Evolutionary conservation across 352 stramenopile species (phyloP).

Genomic region (Phytophthora meadii): DNA sequence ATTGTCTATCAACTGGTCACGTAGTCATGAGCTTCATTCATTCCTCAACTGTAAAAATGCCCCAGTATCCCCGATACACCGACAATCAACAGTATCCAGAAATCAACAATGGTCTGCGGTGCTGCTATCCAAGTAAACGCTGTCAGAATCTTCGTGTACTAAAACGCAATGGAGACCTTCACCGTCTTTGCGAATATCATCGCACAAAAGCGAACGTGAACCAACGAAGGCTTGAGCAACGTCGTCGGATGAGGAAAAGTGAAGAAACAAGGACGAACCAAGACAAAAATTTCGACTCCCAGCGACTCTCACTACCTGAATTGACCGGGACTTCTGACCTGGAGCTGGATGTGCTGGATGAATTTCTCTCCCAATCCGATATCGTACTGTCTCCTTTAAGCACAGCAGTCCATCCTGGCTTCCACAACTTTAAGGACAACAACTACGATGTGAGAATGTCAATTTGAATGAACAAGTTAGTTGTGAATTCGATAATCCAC

Average conservation of each 20-base stretch:
- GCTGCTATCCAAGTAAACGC: constrained; percentile 40
- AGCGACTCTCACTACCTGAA: constrained; percentile 26
- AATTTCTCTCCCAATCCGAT: constrained; percentile 36
- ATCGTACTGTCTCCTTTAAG: constrained; percentile 11
- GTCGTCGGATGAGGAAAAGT: constrained; percentile 7
- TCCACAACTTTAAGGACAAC: neutral
- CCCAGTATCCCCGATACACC: constrained; percentile 1
- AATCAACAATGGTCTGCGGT: neutral
- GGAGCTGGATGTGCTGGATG: constrained; percentile 32
- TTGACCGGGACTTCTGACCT: constrained; percentile 10
- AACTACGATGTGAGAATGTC: neutral
- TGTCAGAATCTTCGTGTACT: constrained; percentile 41
- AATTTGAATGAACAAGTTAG: neutral
- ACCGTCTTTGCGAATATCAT: constrained; percentile 42
- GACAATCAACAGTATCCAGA: constrained; percentile 20
- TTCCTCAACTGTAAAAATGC: constrained; percentile 3
- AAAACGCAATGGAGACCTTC: constrained; percentile 51
- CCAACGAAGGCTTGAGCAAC: constrained; percentile 26
- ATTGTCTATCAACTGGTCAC: constrained; percentile 7
- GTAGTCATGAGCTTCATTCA: constrained; percentile 26
- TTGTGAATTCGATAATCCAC: too few relatives aligned
- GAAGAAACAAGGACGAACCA: constrained; percentile 34
- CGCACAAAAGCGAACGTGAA: constrained; percentile 38
- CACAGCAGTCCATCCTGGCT: neutral
- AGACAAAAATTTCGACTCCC: constrained; percentile 27